Base-by-base conservation (phyloP, 1,284 basidiomycete genomes). In the Pholiota adiposa region DNA sequence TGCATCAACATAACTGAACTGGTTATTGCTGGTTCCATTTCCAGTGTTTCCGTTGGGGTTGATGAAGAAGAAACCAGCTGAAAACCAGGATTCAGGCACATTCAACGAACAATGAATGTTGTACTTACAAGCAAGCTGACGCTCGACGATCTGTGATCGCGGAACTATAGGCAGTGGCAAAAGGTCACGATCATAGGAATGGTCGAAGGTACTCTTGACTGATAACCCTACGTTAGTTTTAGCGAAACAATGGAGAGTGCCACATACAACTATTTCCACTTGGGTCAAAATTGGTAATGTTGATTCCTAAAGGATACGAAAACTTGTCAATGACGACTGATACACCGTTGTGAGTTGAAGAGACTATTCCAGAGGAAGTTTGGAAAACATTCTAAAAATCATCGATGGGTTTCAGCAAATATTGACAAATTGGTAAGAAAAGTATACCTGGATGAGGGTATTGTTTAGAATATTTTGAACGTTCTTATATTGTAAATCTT, bases 11-110 rank as follows among this genome's bases (percentile, higher is more conserved):
- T 92, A 93, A 46, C 70, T 73, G 72, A 92, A 86, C 8, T 80
- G 82, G 70, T 92, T 91, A 71, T 82, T 83, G 70, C 77, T 90
- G 2, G 86, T 89, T 40, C 89, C 89, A 61, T 89, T 89, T 0
- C 86, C 88, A 19, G 70, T 78, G 71, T 86, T 87, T 4, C 84
- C 83, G 0, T 73, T 73, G 5, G 79, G 61, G 0, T 79, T 69
- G 0, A 78, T 62, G 12, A 74, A 74, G 73, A 86, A 86, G 72
- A 83, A 83, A 12, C 85, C 88, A 62, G 73, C 87, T 88, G 60
- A 18, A 41, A 21, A 56, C 3, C 11, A n/a, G 14, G 11, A 19
- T 14, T 38, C 46, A 58, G 27, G 60, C 57, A 52, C 25, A 25
- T 33, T 23, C 1, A 46, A n/a, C 9, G 14, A 33, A n/a, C 49